Evolutionary conservation across 1,284 basidiomycete genomes (phyloP).

Genomic region (Xanthoconium separans): DNA sequence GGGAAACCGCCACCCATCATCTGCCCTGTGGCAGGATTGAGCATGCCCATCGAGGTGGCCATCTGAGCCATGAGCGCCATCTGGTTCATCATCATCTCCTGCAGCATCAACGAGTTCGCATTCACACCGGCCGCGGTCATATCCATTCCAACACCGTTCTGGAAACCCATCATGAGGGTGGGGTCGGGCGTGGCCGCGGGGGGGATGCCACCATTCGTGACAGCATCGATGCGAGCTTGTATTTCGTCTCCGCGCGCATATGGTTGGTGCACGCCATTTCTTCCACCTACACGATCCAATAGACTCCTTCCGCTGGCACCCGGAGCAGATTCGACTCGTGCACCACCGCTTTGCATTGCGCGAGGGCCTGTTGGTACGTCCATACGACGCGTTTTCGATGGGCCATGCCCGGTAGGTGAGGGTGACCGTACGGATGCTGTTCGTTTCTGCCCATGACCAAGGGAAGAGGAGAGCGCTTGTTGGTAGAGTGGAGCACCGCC

Average conservation of each 20-base stretch:
- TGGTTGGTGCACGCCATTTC: conserved; percentile 27
- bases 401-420: conserved; percentile 58
- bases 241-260: conserved; percentile 59
- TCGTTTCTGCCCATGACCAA: conserved; percentile 66
- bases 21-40: conserved; percentile 54
- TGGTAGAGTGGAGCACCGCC: conserved; percentile 52
- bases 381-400: conserved; percentile 65
- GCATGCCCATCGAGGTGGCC: conserved; percentile 71
- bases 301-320: conserved; percentile 53
- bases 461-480: conserved; percentile 65
- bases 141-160: conserved; percentile 52
- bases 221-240: conserved; percentile 75
- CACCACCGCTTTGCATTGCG: conserved; percentile 66
- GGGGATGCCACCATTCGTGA: conserved; percentile 50
- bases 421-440: conserved; percentile 71
- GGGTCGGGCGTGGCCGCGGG: conserved; percentile 43
- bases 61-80: conserved; percentile 86
- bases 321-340: conserved; percentile 22
- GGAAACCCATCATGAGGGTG: conserved; percentile 60
- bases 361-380: conserved; percentile 78
- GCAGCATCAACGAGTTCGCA: conserved; percentile 66
- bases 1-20: conserved; percentile 48
- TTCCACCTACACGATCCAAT: conserved; percentile 70
- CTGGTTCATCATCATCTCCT: conserved; percentile 85
- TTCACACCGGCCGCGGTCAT: conserved; percentile 48